phyloP scores from a whole-genome alignment of 805 yeast species.

The Yamadazyma phyllophila region DNA sequence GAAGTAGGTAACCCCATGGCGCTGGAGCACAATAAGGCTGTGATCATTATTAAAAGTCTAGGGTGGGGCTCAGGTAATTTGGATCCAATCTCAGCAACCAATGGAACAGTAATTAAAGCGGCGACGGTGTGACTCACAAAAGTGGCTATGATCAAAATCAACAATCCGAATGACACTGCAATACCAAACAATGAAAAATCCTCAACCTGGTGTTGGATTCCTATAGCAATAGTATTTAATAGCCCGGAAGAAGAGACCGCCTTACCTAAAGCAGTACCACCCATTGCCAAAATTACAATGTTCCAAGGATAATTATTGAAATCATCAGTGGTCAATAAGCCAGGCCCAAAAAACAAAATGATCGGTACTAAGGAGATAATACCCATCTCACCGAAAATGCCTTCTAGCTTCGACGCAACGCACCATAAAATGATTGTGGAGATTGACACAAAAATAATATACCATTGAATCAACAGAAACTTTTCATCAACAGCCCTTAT shows the following conservation, averaged over 20 bases:
- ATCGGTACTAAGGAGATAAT: constrained; percentile 87
- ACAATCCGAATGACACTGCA: constrained; percentile 73
- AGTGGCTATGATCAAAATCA: constrained; percentile 83
- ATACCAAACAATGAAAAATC: constrained; percentile 71
- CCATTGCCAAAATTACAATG: constrained; percentile 94
- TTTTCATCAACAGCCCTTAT: constrained; percentile 59
- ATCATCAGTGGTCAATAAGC: constrained; percentile 81
- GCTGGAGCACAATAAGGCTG: constrained; percentile 74
- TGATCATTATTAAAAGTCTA: constrained; percentile 65
- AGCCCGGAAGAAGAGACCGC: constrained; percentile 92
- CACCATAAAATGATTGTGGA: constrained; percentile 88
- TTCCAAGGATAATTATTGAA: constrained; percentile 97
- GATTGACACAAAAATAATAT: constrained; percentile 63
- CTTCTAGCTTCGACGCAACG: constrained; percentile 69
- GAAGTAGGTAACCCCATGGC: constrained; percentile 99
- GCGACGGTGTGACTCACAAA: constrained; percentile 97
- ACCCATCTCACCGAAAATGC: constrained; percentile 93
- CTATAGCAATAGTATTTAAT: constrained; percentile 69
- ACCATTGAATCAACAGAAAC: constrained; percentile 73
- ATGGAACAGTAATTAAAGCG: constrained; percentile 86
- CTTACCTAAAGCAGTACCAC: constrained; percentile 93
- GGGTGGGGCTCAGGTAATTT: constrained; percentile 79
- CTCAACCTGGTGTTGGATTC: constrained; percentile 64
- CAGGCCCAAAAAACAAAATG: constrained; percentile 89
- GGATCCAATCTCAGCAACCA: constrained; percentile 87